Evolutionary conservation across 139 green algal genomes (phyloP).

Genomic region (Chlamydomonas applanata): DNA sequence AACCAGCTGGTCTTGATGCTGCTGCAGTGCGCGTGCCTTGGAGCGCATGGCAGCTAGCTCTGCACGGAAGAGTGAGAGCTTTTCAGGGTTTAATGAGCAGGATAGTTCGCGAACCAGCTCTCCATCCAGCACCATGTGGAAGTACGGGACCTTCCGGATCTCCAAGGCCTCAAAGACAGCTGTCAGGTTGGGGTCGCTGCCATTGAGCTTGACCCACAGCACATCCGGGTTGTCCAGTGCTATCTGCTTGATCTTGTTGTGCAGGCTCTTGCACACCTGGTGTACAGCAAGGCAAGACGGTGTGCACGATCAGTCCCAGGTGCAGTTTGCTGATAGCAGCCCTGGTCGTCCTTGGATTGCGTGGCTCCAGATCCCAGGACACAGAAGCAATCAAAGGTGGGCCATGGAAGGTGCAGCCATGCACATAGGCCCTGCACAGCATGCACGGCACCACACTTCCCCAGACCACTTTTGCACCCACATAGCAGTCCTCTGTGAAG

Average conservation of each 20-base stretch:
- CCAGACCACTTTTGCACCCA: not conserved
- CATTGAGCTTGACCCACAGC: constrained; percentile 64
- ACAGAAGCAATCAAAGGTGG: no score
- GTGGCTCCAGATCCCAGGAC: no score
- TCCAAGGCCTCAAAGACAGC: constrained; percentile 44
- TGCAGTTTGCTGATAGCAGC: no score
- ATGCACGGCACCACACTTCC: no score
- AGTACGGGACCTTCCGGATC: constrained; percentile 31
- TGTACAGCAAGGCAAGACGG: not conserved
- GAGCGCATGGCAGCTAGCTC: constrained; percentile 9
- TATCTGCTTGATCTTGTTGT: constrained; percentile 60
- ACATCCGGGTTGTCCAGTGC: constrained; percentile 48
- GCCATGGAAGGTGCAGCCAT: no score
- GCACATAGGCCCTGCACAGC: no score
- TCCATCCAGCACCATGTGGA: constrained; percentile 19
- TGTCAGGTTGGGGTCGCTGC: constrained; percentile 26
- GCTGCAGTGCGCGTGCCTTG: no score
- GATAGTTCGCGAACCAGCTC: constrained; percentile 5
- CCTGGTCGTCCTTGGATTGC: no score
- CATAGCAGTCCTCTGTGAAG: constrained; percentile 52
- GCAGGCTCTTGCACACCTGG: constrained; percentile 33
- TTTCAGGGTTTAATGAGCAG: constrained; percentile 1
- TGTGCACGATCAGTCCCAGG: no score
- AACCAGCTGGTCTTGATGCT: no score
- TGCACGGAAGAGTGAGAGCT: constrained; percentile 11